Base-by-base conservation (phyloP, 768 basidiomycete species). In the Mrakia hoshinonis region DNA sequence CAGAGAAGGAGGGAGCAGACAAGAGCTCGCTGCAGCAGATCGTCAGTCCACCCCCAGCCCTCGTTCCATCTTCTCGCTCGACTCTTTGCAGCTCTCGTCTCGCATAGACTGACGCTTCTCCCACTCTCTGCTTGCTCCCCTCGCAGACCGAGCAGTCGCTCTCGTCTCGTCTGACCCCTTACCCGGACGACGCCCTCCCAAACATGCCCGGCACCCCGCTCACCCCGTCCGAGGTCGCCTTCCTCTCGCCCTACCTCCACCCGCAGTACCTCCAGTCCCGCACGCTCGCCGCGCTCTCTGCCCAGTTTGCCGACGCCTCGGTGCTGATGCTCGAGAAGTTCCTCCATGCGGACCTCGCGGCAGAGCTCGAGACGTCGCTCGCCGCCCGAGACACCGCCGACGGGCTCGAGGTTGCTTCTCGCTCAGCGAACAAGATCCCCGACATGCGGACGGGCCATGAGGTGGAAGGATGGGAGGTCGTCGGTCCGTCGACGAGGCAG, bases 401-500 rank as follows among this genome's bases (percentile, higher is more conserved):
- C 75, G 87, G 85, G 7, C 82, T 73, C 5, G 77, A 76, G 26
- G 31, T 49, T 22, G 55, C 20, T 2, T 18, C 39, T 7, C 52
- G 43, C 15, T 43, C 43, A 43, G 6, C 43, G 70, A 43, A 26
- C 31, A 7, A 67, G 62, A 0, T 73, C 24, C 72, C 72, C 20
- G 34, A 26, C 7, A 43, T 66, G 29, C 34, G 13, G 47, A 58
- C 85, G 11, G 93, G 92, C 18, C 80, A 81, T 39, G 83, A 81
- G 9, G 36, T 58, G 5, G 77, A 79, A 3, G 81, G 82, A 4
- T 98, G 93, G 92, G 76, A 77, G 18, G 75, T 90, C 77, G 86
- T 85, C 76, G 92, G 94, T 2, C 95, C 95, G 0, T 92, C 95
- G 36, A 92, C 94, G 79, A 92, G 94, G 79, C 91, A 91, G 85